These are phyloP conservation scores for Rhododendron henanense DNA, from an alignment of 148 eudicot genomes.

Conservation along the genomic window DNA sequence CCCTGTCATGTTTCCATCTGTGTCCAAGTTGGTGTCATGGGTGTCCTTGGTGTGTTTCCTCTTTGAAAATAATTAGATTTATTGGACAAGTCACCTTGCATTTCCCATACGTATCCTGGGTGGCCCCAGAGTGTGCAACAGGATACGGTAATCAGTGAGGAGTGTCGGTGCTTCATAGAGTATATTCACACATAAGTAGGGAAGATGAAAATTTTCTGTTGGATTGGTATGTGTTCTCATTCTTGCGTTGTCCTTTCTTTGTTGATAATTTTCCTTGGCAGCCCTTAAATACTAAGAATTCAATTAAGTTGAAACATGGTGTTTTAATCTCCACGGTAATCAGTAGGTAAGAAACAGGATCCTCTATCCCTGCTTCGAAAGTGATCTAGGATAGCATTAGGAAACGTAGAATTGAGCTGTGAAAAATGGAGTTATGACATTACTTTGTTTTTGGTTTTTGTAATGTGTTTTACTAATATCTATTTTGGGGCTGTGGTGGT, in stretches of 20 bases:
- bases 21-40: neutral
- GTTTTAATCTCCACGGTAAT: neutral
- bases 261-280: neutral
- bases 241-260: neutral
- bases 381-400: neutral
- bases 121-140: neutral
- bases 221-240: neutral
- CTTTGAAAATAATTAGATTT: neutral
- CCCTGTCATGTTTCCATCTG: neutral
- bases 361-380: neutral
- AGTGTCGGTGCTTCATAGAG: neutral
- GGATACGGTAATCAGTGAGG: neutral
- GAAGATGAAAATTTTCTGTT: neutral
- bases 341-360: neutral
- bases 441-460: neutral
- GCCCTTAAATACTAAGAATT: neutral
- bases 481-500: neutral
- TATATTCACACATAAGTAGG: neutral
- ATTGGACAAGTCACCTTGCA: neutral
- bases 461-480: neutral
- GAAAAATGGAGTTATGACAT: neutral
- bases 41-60: neutral
- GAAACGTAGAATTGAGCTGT: neutral
- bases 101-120: neutral
- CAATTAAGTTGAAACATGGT: neutral